Percentiles rank a stretch among this genome's conserved stretches.
These are phyloP conservation scores for Solanum pinnatisectum DNA, from an alignment of 257 asterid genomes.

Conservation along the genomic window DNA sequence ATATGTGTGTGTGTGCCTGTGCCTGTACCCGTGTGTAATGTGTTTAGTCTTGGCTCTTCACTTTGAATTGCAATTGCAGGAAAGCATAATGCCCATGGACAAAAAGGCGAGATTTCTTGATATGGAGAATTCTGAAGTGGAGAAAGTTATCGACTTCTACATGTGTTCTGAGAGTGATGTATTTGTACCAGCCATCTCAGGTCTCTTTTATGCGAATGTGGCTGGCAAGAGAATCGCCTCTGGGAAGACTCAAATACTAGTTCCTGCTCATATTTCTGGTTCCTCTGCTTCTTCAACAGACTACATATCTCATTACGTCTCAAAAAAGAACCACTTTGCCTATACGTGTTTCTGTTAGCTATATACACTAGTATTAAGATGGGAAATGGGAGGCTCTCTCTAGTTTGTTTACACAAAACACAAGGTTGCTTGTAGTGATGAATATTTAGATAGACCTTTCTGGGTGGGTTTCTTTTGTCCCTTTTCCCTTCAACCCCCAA, in stretches of 20 bases:
- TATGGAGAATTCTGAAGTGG: constrained; percentile 21
- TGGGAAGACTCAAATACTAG: constrained; percentile 61
- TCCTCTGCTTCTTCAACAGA: constrained; percentile 55
- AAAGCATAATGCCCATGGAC: constrained; percentile 56
- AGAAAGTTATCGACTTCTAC: constrained; percentile 33
- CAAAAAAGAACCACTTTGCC: constrained; percentile 71
- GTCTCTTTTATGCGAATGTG: constrained; percentile 70
- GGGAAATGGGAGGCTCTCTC: neutral
- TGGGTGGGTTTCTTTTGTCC: neutral
- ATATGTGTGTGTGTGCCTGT: no score
- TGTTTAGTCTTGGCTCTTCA: no score
- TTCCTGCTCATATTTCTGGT: constrained; percentile 44
- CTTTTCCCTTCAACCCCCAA: neutral
- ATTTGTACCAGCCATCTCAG: constrained; percentile 61
- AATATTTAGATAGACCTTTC: neutral
- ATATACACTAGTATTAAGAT: neutral
- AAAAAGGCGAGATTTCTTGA: constrained; percentile 25
- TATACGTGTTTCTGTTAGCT: constrained; percentile 71
- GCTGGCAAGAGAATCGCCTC: constrained; percentile 75
- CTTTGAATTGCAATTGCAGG: constrained; percentile 32
- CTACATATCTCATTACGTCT: constrained; percentile 54
- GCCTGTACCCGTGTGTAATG: no score
- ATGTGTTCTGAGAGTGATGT: constrained; percentile 32
- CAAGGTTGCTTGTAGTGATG: neutral
- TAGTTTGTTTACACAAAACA: neutral